These are phyloP conservation scores for Rhodosporidiobolus odoratus DNA, from an alignment of 768 basidiomycete genomes.

Conservation along the genomic window DNA sequence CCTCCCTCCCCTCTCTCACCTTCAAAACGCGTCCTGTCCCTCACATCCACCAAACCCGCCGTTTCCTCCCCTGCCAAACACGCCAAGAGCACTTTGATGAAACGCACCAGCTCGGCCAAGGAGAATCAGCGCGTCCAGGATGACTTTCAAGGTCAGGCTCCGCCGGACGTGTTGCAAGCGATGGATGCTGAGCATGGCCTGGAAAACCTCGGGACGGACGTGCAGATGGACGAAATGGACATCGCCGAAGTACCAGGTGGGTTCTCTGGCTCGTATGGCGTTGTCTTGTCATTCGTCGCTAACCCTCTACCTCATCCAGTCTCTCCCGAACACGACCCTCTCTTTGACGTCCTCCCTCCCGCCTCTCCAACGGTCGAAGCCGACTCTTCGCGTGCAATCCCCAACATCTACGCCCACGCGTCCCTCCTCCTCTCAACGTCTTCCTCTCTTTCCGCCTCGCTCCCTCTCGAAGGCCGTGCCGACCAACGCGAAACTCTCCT, in stretches of 20 bases:
- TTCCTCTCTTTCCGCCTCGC: constrained; percentile 48
- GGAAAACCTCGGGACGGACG: too few species aligned
- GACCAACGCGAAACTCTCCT: constrained; percentile 58
- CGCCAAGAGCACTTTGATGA: not conserved
- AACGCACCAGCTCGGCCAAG: not conserved
- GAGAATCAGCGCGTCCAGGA: not conserved
- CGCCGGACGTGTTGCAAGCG: too few species aligned
- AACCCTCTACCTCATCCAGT: not conserved
- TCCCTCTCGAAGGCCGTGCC: constrained; percentile 61
- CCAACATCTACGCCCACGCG: constrained; percentile 35
- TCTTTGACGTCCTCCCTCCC: not conserved
- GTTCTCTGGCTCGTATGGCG: too few species aligned
- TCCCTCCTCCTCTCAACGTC: constrained; percentile 42
- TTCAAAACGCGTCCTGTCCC: not conserved
- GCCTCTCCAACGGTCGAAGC: not conserved
- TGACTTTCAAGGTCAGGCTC: too few species aligned
- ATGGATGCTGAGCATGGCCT: too few species aligned
- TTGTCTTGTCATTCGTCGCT: too few species aligned
- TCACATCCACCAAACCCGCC: not conserved
- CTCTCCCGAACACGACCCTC: not conserved
- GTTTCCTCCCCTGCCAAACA: not conserved
- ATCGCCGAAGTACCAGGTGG: too few species aligned
- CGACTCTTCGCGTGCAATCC: not conserved
- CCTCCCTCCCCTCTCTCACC: not conserved
- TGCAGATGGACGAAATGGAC: too few species aligned